Evolutionary conservation across 148 eudicot species (phyloP), one percentile per base, ranked within the genome.

Genomic region (Rhododendron williamsianum): DNA sequence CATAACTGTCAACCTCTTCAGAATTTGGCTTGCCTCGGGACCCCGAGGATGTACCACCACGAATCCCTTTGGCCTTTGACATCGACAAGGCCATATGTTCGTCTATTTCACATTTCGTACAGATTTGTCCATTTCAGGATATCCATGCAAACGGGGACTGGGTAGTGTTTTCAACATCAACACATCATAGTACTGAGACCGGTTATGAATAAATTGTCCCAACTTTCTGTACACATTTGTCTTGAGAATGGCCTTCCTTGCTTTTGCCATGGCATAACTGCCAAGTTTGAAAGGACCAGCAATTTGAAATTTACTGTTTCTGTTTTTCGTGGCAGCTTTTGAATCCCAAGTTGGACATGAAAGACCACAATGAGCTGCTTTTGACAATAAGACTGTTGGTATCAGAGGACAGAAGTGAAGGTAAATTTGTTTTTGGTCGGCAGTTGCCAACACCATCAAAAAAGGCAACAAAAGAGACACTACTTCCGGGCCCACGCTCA

Each of bases 391-490:
- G 96, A 89, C 85, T 95, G 86, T 79, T 97, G 81, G 89, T 97
- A 78, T 84, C 95, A 12, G 97, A 95, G 87, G 99, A 97, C 83
- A 90, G 63, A 33, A 93, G 94, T 84, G 95, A 97, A 81, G 99
- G 99, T 85, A 95, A 89, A 89, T 97, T 97, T 88, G 98, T 97
- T 76, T 97, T 85, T 90, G 94, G 93, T 35, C 94, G 96, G 67
- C 91, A 94, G 86, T 76, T 91, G 46, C 91, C 94, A 76, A 25
- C 90, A 76, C 74, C 92, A 21, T 83, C 95, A 19, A 92, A 90
- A 67, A 93, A 89, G 83, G 74, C 87, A 36, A 48, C 83, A 23
- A 95, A 93, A 65, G 86, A 82, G 69, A 60, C 71, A 23, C 30
- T 38, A 69, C 84, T 82, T 49, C 38, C 27, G 23, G 78, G 12